A percentile compares a stretch with the other conserved stretches of the same genome.
Conservation (phyloP, 2,329 filamentous ascomycete genomes). For the Apiospora sp. region DNA sequence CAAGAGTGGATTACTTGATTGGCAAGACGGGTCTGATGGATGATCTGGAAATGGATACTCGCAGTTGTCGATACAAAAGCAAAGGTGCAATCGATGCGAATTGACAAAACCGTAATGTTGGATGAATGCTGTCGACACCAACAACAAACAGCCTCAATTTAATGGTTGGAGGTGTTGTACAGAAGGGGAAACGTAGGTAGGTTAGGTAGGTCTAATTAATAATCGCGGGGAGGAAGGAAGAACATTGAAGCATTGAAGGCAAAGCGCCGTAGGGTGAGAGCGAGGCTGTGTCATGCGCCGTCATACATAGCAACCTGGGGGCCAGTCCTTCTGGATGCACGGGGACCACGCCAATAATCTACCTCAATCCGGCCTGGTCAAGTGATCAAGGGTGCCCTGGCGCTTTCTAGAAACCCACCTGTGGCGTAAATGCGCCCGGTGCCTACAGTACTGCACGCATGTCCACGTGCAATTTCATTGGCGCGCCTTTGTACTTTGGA, state of each 20-base stretch:
- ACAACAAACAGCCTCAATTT: background rate
- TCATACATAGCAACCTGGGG: background rate
- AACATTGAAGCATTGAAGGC: background rate
- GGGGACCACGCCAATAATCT: background rate
- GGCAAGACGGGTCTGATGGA: no score
- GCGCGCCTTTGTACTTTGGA: background rate
- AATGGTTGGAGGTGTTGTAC: background rate
- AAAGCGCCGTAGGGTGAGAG: background rate
- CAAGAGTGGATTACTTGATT: conserved; percentile 1
- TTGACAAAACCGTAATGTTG: background rate
- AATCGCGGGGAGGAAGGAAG: conserved; percentile 1
- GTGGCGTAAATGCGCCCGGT: background rate
- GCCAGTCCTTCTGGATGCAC: background rate
- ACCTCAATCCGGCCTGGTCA: background rate
- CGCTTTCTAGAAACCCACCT: background rate
- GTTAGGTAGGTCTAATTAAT: background rate
- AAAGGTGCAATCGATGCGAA: background rate
- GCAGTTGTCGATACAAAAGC: background rate
- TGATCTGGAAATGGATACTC: background rate
- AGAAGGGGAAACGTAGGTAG: background rate
- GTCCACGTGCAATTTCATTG: background rate
- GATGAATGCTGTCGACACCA: background rate
- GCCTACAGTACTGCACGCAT: background rate
- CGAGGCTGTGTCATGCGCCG: conserved; percentile 16
- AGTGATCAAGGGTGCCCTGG: background rate